phyloP scores from a whole-genome alignment of 1,284 basidiomycete genomes.

The Cutaneotrichosporon cutaneum region DNA sequence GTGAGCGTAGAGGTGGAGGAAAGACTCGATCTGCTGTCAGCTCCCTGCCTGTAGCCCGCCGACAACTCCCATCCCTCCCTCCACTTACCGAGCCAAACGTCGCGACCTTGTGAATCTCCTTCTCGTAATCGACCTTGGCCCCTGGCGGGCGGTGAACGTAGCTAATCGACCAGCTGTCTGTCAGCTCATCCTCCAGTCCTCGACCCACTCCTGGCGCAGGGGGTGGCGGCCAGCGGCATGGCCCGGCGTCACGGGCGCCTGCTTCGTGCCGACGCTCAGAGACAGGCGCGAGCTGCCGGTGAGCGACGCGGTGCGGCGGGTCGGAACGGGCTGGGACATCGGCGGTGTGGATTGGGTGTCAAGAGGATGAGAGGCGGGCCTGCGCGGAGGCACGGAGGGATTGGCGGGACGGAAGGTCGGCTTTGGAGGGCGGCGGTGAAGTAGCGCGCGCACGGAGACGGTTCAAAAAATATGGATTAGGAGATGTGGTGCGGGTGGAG shows the following conservation, averaged over 20 bases:
- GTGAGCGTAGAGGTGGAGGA: slow-evolving; percentile 53
- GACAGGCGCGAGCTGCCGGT: slow-evolving; percentile 47
- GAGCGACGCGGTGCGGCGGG: slow-evolving; percentile 40
- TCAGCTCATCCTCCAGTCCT: not conserved
- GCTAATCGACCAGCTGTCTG: slow-evolving; percentile 51
- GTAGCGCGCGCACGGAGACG: not conserved
- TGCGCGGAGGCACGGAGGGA: not conserved
- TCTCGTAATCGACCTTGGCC: slow-evolving; percentile 53
- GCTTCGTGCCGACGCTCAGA: slow-evolving; percentile 41
- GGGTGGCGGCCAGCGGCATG: slow-evolving; percentile 43
- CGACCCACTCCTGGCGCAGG: slow-evolving; percentile 49
- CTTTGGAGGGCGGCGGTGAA: not conserved
- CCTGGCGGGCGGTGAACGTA: slow-evolving; percentile 53
- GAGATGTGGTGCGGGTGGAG: not conserved
- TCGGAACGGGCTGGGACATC: slow-evolving; percentile 5
- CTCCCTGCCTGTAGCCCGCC: not conserved
- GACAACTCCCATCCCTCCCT: not conserved
- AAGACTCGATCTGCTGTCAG: slow-evolving; percentile 50
- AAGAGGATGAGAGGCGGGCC: not conserved
- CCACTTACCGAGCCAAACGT: slow-evolving; percentile 54
- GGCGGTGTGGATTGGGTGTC: not conserved
- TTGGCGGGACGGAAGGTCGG: not conserved
- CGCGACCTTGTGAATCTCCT: slow-evolving; percentile 53
- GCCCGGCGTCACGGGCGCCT: slow-evolving; percentile 18
- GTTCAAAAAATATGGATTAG: not conserved